These are phyloP conservation scores for Pezicula radicicola DNA, from an alignment of 2,329 filamentous ascomycete species.

Conservation along the genomic window DNA sequence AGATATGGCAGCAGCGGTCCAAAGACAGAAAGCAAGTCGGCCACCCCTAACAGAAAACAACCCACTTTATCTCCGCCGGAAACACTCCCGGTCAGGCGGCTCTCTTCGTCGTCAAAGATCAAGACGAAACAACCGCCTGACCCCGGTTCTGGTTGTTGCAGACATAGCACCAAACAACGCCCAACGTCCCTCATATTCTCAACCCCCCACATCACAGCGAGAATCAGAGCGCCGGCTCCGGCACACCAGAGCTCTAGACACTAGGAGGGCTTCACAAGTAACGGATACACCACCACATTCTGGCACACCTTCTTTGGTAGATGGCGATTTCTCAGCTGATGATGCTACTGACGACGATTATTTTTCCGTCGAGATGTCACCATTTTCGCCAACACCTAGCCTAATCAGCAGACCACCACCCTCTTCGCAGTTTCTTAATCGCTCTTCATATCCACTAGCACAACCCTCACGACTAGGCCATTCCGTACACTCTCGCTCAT, in stretches of 20 bases:
- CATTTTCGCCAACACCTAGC: too few species aligned
- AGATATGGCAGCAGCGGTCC: conserved; percentile 16
- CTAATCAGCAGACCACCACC: too few species aligned
- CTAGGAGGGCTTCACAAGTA: background rate
- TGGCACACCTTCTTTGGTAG: too few species aligned
- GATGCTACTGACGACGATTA: too few species aligned
- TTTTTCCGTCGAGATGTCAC: too few species aligned
- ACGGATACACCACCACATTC: background rate
- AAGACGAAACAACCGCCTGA: too few species aligned
- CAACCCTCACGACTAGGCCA: too few species aligned
- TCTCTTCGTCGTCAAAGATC: background rate
- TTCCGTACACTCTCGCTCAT: background rate
- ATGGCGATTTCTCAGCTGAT: too few species aligned
- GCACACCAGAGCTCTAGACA: background rate
- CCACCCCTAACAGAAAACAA: background rate
- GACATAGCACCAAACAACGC: background rate
- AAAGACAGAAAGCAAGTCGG: background rate
- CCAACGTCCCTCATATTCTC: background rate
- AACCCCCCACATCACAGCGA: background rate
- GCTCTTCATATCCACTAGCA: too few species aligned
- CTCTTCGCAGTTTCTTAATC: too few species aligned
- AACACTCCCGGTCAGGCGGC: background rate
- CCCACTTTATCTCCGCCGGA: background rate
- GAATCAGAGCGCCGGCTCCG: background rate
- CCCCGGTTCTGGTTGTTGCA: too few species aligned